A percentile compares a stretch with the other conserved stretches of the same genome.
Conservation (phyloP, 305 asterid genomes). For the Solanum hybrid region DNA sequence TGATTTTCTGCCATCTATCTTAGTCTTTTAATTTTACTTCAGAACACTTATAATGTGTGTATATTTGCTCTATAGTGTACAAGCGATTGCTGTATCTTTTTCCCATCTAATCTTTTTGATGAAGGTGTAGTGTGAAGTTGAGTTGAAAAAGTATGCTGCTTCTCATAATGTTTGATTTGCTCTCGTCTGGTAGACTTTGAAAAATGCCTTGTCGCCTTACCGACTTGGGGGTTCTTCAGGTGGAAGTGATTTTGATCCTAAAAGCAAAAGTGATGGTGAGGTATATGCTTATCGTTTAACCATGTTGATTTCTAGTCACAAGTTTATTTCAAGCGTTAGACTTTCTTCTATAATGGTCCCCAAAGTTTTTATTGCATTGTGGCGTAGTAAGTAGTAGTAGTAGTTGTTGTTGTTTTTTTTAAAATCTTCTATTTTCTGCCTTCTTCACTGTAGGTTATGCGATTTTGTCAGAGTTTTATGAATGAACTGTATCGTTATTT, state of each 20-base stretch:
- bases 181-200: conserved; percentile 59
- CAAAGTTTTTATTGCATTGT: not conserved
- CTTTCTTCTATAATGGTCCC: conserved; percentile 1
- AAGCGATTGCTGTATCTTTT: not conserved
- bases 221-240: conserved; percentile 98
- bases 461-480: conserved; percentile 97
- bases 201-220: conserved; percentile 95
- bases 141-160: conserved; percentile 6
- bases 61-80: not conserved
- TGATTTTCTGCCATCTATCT: conserved; percentile 8
- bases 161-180: conserved; percentile 18
- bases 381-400: not conserved
- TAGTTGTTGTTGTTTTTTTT: not conserved
- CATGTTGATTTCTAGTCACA: conserved; percentile 11
- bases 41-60: not conserved
- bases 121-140: conserved; percentile 5
- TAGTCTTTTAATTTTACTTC: not conserved
- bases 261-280: conserved; percentile 85
- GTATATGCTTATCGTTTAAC: conserved; percentile 27
- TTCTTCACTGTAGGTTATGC: conserved; percentile 59
- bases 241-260: conserved; percentile 98
- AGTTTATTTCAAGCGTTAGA: conserved; percentile 9
- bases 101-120: not conserved
- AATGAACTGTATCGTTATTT: conserved; percentile 88
- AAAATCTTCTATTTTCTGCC: conserved; percentile 9